A percentile compares a stretch with the other conserved stretches of the same genome.
These are phyloP conservation scores for Barbarea vulgaris DNA, from an alignment of 345 rosid genomes.

Conservation along the genomic window DNA sequence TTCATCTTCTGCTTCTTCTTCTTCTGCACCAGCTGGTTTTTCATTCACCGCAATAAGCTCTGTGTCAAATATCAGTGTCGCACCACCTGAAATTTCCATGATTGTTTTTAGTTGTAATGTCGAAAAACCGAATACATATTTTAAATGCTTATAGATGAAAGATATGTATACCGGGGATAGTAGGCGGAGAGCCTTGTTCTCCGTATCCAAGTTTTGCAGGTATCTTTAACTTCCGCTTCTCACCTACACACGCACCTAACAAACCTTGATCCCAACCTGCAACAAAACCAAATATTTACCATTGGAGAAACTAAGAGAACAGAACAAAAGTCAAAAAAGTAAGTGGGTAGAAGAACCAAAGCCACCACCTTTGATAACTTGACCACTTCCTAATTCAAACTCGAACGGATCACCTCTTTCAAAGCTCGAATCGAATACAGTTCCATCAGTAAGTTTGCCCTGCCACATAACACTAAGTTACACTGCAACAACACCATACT, in stretches of 20 bases:
- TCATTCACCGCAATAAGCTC: slow-evolving; percentile 87
- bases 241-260: slow-evolving; percentile 83
- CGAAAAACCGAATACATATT: neutral
- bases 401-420: slow-evolving; percentile 96
- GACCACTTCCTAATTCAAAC: slow-evolving; percentile 91
- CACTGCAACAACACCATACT: neutral
- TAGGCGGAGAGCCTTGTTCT: slow-evolving; percentile 89
- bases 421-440: slow-evolving; percentile 91
- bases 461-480: slow-evolving; percentile 37
- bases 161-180: slow-evolving; percentile 70
- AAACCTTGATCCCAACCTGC: slow-evolving; percentile 98
- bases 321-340: neutral
- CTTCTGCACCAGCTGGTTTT: slow-evolving; percentile 52
- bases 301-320: neutral
- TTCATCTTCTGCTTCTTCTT: neutral
- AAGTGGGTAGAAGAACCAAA: neutral
- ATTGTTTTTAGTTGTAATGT: neutral
- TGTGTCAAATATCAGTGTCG: slow-evolving; percentile 84
- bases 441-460: slow-evolving; percentile 97
- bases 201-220: slow-evolving; percentile 96
- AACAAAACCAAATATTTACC: neutral
- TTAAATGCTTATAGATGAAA: neutral
- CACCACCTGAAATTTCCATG: slow-evolving; percentile 69
- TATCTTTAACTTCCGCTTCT: slow-evolving; percentile 90
- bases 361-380: slow-evolving; percentile 80